These are phyloP conservation scores for Entomortierella parvispora DNA, from an alignment of 192 early-diverging fungal genomes.

Conservation along the genomic window DNA sequence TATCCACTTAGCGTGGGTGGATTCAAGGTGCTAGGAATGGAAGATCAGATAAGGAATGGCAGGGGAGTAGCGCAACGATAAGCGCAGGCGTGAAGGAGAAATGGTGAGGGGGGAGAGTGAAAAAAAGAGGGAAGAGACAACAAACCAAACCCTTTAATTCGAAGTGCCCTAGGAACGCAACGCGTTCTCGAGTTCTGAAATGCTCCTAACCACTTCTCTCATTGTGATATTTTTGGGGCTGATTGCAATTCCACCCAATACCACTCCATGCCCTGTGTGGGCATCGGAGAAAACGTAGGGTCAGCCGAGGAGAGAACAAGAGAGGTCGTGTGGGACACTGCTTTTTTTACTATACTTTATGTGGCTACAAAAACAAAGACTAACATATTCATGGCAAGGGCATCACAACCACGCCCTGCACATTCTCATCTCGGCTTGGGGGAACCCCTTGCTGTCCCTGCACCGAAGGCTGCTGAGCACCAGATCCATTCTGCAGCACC, in stretches of 20 bases:
- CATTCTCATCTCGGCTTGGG: conserved; percentile 22
- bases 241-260: conserved; percentile 15
- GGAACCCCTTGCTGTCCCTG: conserved; percentile 17
- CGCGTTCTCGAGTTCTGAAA: conserved; percentile 13
- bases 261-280: no score
- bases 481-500: conserved; percentile 24
- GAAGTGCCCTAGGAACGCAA: neutral
- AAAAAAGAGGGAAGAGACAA: neutral
- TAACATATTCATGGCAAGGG: conserved; percentile 34
- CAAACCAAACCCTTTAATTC: neutral
- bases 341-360: no score
- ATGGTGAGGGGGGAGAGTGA: neutral
- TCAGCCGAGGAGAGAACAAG: no score
- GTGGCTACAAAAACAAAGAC: neutral
- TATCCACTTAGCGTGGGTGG: neutral
- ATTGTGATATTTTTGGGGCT: neutral
- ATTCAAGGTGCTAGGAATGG: neutral
- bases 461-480: conserved; percentile 14
- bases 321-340: no score
- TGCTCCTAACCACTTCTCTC: conserved; percentile 1
- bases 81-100: neutral
- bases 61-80: no score
- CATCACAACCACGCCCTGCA: conserved; percentile 35
- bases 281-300: no score
- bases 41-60: no score